These are phyloP conservation scores for Halophytophthora batemanensis DNA, from an alignment of 352 stramenopile species.

Conservation along the genomic window DNA sequence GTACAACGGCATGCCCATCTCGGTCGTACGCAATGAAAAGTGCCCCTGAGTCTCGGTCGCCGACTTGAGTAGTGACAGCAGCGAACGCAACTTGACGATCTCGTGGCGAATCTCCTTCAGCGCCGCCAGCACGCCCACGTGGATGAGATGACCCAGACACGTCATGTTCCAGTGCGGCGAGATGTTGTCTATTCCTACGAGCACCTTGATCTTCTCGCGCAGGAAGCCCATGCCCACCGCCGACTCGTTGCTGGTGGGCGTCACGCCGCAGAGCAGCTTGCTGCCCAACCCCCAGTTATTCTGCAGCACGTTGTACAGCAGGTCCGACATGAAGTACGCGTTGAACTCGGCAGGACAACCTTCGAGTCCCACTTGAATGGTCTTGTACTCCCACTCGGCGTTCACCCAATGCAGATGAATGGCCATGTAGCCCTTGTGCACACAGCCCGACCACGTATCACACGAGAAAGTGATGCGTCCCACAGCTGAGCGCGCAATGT, in stretches of 20 bases:
- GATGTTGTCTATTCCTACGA: conserved; percentile 76
- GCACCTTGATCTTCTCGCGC: conserved; percentile 74
- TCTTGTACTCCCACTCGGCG: conserved; percentile 83
- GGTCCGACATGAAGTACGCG: conserved; percentile 74
- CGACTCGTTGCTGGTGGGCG: conserved; percentile 54
- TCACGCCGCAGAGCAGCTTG: conserved; percentile 72
- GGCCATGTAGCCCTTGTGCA: conserved; percentile 72
- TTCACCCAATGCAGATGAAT: conserved; percentile 84
- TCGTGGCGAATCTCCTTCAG: conserved; percentile 75
- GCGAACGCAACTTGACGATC: conserved; percentile 70
- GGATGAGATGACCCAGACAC: conserved; percentile 71
- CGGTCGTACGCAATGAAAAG: conserved; percentile 60
- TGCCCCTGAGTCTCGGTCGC: conserved; percentile 72
- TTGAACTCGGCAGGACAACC: conserved; percentile 64
- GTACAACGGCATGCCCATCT: conserved; percentile 61
- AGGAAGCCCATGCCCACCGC: conserved; percentile 72
- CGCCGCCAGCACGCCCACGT: conserved; percentile 54
- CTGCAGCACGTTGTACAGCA: conserved; percentile 79
- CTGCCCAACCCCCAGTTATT: conserved; percentile 73
- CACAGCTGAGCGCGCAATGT: conserved; percentile 67
- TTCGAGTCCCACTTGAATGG: conserved; percentile 73
- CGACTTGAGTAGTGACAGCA: conserved; percentile 70
- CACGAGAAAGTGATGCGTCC: conserved; percentile 75
- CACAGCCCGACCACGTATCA: conserved; percentile 69
- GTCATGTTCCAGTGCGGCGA: conserved; percentile 72